These are phyloP conservation scores for Falciphora oryzae DNA, from an alignment of 2,329 filamentous ascomycete genomes.

Conservation along the genomic window DNA sequence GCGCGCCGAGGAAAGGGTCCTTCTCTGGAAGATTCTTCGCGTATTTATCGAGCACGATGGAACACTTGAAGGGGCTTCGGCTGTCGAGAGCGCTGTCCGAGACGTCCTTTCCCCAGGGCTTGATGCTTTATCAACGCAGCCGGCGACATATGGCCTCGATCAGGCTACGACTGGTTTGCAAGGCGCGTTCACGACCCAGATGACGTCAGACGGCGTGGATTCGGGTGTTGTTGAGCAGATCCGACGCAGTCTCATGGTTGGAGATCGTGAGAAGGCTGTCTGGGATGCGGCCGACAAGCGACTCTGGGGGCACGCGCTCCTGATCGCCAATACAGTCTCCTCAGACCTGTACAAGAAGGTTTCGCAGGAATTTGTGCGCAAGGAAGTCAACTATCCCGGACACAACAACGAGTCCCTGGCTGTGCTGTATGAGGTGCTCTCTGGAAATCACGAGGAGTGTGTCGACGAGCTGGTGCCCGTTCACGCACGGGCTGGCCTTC, in stretches of 20 bases:
- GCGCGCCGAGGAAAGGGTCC: constrained; percentile 68
- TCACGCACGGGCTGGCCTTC: constrained; percentile 85
- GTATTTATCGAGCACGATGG: constrained; percentile 86
- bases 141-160: not conserved
- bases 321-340: constrained; percentile 75
- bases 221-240: constrained; percentile 64
- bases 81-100: constrained; percentile 69
- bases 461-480: constrained; percentile 92
- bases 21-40: constrained; percentile 83
- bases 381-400: constrained; percentile 80
- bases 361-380: constrained; percentile 88
- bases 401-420: constrained; percentile 82
- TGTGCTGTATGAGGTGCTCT: constrained; percentile 87
- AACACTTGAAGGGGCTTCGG: constrained; percentile 63
- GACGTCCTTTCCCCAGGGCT: constrained; percentile 62
- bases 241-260: constrained; percentile 66
- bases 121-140: constrained; percentile 12
- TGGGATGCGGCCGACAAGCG: constrained; percentile 92
- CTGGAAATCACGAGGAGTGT: constrained; percentile 89
- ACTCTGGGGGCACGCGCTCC: constrained; percentile 92
- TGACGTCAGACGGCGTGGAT: constrained; percentile 58
- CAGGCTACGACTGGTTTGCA: constrained; percentile 20
- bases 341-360: constrained; percentile 87
- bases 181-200: constrained; percentile 20
- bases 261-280: constrained; percentile 84